These are phyloP conservation scores for Anthracocystis setariae DNA, from an alignment of 1,284 basidiomycete species.

Conservation along the genomic window DNA sequence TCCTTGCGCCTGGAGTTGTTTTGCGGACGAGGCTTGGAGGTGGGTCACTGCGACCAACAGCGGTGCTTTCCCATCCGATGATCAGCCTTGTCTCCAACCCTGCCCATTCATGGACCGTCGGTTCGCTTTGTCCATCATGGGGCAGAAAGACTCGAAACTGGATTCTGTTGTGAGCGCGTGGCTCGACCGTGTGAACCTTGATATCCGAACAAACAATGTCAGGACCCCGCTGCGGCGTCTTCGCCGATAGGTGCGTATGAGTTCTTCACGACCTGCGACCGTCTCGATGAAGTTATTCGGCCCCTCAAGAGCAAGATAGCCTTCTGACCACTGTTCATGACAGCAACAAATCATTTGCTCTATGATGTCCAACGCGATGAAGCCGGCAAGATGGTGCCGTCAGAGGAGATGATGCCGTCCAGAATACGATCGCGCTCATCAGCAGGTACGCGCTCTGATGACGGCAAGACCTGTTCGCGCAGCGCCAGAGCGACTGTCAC, in stretches of 20 bases:
- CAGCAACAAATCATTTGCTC: slow-evolving; percentile 2
- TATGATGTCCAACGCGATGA: slow-evolving; percentile 32
- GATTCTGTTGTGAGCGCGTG: background rate
- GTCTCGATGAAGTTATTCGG: background rate
- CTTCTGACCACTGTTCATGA: no score
- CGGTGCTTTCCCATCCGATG: slow-evolving; percentile 15
- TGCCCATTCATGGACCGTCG: background rate
- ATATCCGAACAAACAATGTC: slow-evolving; percentile 12
- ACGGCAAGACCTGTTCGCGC: slow-evolving; percentile 59
- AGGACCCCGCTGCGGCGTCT: slow-evolving; percentile 14
- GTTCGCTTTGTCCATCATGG: slow-evolving; percentile 6
- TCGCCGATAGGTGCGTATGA: slow-evolving; percentile 1
- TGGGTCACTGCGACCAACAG: slow-evolving; percentile 5
- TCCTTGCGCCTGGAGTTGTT: no score
- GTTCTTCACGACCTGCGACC: no score
- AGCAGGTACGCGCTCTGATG: slow-evolving; percentile 57
- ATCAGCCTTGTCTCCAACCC: background rate
- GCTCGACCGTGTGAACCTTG: slow-evolving; percentile 7
- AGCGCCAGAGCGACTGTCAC: slow-evolving; percentile 66
- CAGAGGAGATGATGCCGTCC: slow-evolving; percentile 63
- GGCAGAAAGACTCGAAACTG: background rate
- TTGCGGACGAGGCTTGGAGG: background rate
- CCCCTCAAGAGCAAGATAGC: no score
- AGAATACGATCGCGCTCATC: slow-evolving; percentile 65
- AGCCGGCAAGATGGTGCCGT: slow-evolving; percentile 34